Base-by-base conservation (phyloP, 805 yeast genomes). In the Candida nemodendra region DNA sequence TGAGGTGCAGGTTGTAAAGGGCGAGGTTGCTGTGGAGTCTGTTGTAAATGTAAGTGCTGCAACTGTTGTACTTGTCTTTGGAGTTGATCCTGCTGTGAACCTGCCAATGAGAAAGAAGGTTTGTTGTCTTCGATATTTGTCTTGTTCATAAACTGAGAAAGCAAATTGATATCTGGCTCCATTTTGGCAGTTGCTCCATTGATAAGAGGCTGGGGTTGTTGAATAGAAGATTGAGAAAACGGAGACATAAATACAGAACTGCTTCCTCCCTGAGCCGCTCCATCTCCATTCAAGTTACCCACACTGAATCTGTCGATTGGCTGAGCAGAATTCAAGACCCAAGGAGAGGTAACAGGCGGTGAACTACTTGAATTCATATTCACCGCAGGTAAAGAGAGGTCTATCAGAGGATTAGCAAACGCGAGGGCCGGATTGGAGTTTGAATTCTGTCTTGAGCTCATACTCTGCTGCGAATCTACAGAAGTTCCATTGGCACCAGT, bases 121-220 rank as follows among this genome's bases (percentile, higher is more conserved):
- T 13, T 18, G 19, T n/a, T 16, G 16, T 30, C 30, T 27, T 39
- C 32, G 7, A 38, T 6, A 30, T 31, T 18, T 17, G 45, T 27
- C n/a, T 23, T 19, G 18, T 34, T 29, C 14, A 41, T 5, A 54
- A 47, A 14, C 52, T 48, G 11, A 66, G 65, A 28, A 56, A 62
- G 11, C 65, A 64, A 15, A 54, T 66, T 44, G 61, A 65, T 26
- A 61, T 57, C 47, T 58, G 70, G 30, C 59, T 65, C 39, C 64
- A 48, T 18, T 62, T 21, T 21, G 9, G 24, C 11, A 11, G 24
- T 7, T 8, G 24, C 7, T 21, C 24, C 24, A 21, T 21, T 21
- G 11, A 21, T 21, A 21, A 11, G 11, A 11, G 7, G 24, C 11
- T 21, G 24, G 7, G 24, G 9, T 8, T 21, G 9, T 8, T 7